A percentile compares a stretch with the other conserved stretches of the same genome.
Evolutionary conservation across 2,329 filamentous ascomycete species (phyloP).

Genomic region (Colletotrichum tropicicola): DNA sequence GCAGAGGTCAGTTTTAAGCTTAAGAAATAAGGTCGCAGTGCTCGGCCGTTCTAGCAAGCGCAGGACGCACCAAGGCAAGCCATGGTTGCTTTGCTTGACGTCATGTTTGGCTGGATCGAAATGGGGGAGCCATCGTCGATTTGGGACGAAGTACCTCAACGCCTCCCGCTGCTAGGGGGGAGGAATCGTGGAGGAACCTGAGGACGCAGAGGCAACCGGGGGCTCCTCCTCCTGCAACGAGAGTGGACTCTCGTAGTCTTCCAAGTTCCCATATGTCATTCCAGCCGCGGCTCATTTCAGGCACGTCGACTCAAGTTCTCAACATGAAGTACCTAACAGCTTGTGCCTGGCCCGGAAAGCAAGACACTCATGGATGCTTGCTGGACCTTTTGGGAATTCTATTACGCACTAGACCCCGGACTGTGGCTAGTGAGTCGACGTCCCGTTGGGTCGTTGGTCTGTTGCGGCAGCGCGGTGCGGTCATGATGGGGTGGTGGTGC

Average conservation of each 20-base stretch:
- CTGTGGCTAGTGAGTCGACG: conserved; percentile 23
- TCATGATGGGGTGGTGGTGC: conserved; percentile 12
- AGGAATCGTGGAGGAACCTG: background rate
- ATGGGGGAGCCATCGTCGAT: conserved; percentile 6
- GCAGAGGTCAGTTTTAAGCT: conserved; percentile 15
- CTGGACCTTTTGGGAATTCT: conserved; percentile 1
- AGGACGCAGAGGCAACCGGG: background rate
- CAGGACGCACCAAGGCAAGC: background rate
- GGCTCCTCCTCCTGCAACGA: background rate
- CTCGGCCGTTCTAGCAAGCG: background rate
- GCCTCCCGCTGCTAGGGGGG: background rate
- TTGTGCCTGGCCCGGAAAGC: background rate
- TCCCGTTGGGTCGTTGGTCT: background rate
- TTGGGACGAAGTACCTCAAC: conserved; percentile 4
- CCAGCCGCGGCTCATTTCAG: background rate
- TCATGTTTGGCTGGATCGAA: conserved; percentile 14
- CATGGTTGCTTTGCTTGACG: conserved; percentile 15
- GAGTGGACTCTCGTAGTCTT: too few relatives aligned
- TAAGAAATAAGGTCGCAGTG: conserved; percentile 9
- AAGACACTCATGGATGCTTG: background rate
- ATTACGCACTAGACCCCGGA: conserved; percentile 22
- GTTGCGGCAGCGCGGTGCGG: conserved; percentile 3
- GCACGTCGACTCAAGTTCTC: background rate
- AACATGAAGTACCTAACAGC: background rate
- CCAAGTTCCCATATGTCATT: conserved; percentile 23